Percentiles rank a stretch among this genome's conserved stretches.
Evolutionary conservation across 805 yeast genomes (phyloP).

Genomic region (Myxozyma nipponensis): DNA sequence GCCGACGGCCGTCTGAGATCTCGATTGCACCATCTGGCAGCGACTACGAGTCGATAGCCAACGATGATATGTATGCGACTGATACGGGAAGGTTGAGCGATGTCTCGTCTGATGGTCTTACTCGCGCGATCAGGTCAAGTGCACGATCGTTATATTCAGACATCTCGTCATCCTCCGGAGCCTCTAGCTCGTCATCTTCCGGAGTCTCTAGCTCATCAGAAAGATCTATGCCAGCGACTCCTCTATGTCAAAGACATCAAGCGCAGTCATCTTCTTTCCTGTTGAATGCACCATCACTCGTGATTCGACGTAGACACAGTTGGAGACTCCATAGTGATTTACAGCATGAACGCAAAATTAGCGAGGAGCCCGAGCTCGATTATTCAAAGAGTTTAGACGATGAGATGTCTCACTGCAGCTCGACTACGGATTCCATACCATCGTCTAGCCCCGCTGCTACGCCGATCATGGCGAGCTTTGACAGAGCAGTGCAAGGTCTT

Average conservation of each 20-base stretch:
- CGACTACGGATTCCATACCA: no score
- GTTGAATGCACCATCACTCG: no score
- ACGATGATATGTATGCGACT: no score
- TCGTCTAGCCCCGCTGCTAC: background rate
- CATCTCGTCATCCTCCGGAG: slow-evolving; percentile 2
- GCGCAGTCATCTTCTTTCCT: no score
- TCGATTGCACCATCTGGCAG: background rate
- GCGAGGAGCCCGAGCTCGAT: slow-evolving; percentile 16
- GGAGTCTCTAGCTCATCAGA: background rate
- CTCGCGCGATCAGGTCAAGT: background rate
- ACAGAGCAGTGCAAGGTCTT: background rate
- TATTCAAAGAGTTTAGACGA: background rate
- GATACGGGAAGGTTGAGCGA: no score
- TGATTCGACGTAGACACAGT: slow-evolving; percentile 9
- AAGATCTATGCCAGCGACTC: no score
- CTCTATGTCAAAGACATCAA: background rate
- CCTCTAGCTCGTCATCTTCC: background rate
- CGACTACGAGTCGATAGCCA: background rate
- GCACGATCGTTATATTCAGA: slow-evolving; percentile 7
- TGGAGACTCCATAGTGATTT: slow-evolving; percentile 2
- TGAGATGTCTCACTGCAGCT: no score
- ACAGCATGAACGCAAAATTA: slow-evolving; percentile 13
- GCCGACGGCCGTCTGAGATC: slow-evolving; percentile 19
- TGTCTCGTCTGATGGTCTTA: no score
- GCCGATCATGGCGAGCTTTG: background rate